Conservation (phyloP, 345 rosid genomes). For the Citrus maxima region DNA sequence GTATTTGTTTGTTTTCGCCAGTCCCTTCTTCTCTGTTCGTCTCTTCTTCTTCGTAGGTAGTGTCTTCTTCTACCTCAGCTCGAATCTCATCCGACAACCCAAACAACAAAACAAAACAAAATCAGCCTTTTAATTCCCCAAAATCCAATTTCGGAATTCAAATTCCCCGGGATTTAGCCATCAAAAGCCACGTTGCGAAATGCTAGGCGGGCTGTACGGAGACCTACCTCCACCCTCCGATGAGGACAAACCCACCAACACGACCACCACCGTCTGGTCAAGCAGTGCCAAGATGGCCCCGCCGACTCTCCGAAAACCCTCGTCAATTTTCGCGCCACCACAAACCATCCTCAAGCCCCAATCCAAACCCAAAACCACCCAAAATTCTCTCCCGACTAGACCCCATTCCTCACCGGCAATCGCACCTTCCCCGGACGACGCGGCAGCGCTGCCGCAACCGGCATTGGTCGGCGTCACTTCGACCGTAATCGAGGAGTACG, state of each 20-base stretch:
- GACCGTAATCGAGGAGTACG: conserved; percentile 83
- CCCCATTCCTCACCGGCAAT: conserved; percentile 5
- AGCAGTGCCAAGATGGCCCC: conserved; percentile 88
- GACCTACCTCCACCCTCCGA: conserved; percentile 98
- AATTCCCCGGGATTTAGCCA: background rate
- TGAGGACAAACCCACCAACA: conserved; percentile 64
- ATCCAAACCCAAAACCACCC: conserved; percentile 43
- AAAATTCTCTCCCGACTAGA: conserved; percentile 16
- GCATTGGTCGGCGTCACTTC: conserved; percentile 81
- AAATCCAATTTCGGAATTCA: background rate
- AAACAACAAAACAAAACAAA: background rate
- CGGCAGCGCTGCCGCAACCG: conserved; percentile 35
- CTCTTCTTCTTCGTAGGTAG: too few species aligned
- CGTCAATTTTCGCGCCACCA: conserved; percentile 53
- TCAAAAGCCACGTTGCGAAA: conserved; percentile 10
- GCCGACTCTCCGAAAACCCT: conserved; percentile 82
- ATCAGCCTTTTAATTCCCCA: background rate
- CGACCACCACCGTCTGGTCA: conserved; percentile 74
- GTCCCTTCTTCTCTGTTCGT: too few species aligned
- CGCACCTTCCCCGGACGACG: conserved; percentile 21
- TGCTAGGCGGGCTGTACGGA: conserved; percentile 95
- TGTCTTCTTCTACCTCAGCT: background rate
- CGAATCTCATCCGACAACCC: background rate
- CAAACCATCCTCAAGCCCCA: conserved; percentile 66
- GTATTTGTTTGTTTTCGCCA: too few species aligned